Evolutionary conservation across 768 basidiomycete species (phyloP).

Genomic region (Suillus subaureus): DNA sequence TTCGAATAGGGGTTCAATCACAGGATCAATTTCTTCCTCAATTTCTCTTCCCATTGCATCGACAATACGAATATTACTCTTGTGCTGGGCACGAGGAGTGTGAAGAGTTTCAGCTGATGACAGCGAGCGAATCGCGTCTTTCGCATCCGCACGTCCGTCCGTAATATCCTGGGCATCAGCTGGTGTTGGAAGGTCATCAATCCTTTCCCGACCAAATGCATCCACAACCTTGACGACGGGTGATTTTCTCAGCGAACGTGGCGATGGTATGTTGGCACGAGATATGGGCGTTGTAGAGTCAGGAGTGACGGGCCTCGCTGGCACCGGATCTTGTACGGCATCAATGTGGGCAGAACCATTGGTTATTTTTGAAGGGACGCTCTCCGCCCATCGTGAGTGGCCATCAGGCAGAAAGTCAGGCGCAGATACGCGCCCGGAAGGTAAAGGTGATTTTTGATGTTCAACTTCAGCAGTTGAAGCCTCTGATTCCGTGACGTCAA

Average conservation of each 20-base stretch:
- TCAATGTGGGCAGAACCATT: constrained; percentile 12
- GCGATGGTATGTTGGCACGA: constrained; percentile 27
- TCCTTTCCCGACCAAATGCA: constrained; percentile 61
- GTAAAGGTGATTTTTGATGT: constrained; percentile 26
- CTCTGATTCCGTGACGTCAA: constrained; percentile 50
- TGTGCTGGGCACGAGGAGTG: constrained; percentile 31
- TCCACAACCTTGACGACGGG: constrained; percentile 68
- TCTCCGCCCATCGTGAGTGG: not conserved
- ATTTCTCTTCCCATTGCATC: constrained; percentile 73
- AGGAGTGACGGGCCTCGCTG: constrained; percentile 22
- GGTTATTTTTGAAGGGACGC: not conserved
- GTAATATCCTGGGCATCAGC: constrained; percentile 2
- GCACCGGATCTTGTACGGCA: constrained; percentile 8
- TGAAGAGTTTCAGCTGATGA: constrained; percentile 16
- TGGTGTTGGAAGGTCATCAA: constrained; percentile 15
- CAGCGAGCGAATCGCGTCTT: constrained; percentile 15
- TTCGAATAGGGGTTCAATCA: constrained; percentile 21
- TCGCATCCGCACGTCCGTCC: constrained; percentile 23
- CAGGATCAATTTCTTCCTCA: constrained; percentile 30
- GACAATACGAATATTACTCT: constrained; percentile 56
- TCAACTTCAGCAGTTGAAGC: constrained; percentile 31
- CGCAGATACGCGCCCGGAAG: constrained; percentile 24
- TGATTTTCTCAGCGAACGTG: constrained; percentile 46
- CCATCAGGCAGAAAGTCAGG: not conserved
- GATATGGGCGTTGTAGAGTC: constrained; percentile 27